A percentile compares a stretch with the other conserved stretches of the same genome.
phyloP scores from a whole-genome alignment of 2,329 filamentous ascomycete species.

The Ascochyta pisi region DNA sequence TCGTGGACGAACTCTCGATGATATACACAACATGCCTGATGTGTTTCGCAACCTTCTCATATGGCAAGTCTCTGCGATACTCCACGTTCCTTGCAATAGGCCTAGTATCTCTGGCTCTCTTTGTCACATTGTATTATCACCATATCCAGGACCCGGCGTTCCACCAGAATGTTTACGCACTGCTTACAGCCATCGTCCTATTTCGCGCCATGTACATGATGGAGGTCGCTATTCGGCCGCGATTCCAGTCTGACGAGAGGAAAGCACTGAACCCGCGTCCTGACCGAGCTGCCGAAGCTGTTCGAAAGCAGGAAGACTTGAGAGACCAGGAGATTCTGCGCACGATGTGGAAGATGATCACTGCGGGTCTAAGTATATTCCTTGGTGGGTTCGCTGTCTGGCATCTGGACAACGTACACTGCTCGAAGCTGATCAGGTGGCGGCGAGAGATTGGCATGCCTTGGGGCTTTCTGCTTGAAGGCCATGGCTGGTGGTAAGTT shows the following conservation, averaged over 20 bases:
- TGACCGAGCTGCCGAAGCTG: constrained; percentile 38
- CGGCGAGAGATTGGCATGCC: constrained; percentile 74
- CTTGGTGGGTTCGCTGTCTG: constrained; percentile 77
- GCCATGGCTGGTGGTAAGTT: constrained; percentile 74
- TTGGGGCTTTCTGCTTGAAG: constrained; percentile 78
- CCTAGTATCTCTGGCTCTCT: constrained; percentile 61
- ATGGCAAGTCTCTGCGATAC: constrained; percentile 62
- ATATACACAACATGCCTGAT: constrained; percentile 76
- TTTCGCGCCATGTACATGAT: constrained; percentile 79
- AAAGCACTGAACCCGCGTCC: constrained; percentile 36
- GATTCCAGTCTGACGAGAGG: constrained; percentile 54
- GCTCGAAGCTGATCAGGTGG: constrained; percentile 68
- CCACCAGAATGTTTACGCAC: constrained; percentile 79
- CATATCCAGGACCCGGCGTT: constrained; percentile 82
- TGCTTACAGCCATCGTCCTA: constrained; percentile 74
- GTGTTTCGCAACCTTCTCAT: constrained; percentile 76
- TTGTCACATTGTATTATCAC: constrained; percentile 82
- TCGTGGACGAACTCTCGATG: constrained; percentile 74
- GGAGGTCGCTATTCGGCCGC: constrained; percentile 69
- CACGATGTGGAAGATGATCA: constrained; percentile 79
- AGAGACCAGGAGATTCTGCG: constrained; percentile 65
- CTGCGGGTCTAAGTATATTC: constrained; percentile 72
- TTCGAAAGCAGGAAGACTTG: constrained; percentile 58
- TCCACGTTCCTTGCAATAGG: constrained; percentile 63
- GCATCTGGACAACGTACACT: constrained; percentile 81